A percentile compares a stretch with the other conserved stretches of the same genome.
phyloP scores from a whole-genome alignment of 163 green algal genomes.

The Volvox carteri region DNA sequence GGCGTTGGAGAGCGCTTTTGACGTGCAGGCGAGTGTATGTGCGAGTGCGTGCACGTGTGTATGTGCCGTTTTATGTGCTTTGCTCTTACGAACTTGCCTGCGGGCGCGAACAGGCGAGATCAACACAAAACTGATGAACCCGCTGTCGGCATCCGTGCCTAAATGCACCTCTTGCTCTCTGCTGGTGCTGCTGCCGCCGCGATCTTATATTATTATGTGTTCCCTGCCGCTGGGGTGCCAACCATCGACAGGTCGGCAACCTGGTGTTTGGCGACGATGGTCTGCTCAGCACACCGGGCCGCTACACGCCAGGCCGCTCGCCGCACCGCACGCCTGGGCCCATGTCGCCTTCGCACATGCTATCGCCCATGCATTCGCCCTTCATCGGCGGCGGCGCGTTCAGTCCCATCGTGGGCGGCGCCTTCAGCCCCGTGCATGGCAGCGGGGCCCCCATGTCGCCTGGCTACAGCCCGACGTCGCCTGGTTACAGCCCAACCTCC shows the following conservation, averaged over 20 bases:
- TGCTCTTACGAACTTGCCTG: no score
- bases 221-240: no score
- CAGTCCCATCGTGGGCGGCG: conserved; percentile 62
- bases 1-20: conserved; percentile 89
- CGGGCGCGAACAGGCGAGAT: no score
- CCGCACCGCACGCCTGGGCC: conserved; percentile 76
- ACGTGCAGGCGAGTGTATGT: conserved; percentile 69
- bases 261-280: conserved; percentile 49
- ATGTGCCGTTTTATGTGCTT: no score
- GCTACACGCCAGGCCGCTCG: conserved; percentile 74
- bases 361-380: conserved; percentile 71
- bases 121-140: no score
- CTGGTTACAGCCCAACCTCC: conserved; percentile 71
- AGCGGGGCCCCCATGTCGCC: conserved; percentile 77
- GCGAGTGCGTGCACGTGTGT: background rate
- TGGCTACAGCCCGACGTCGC: conserved; percentile 77
- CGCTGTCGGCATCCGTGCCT: no score
- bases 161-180: no score
- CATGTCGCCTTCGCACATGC: conserved; percentile 76
- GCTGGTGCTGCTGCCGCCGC: no score
- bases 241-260: conserved; percentile 60
- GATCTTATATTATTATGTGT: no score
- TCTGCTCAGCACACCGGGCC: conserved; percentile 71
- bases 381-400: conserved; percentile 64
- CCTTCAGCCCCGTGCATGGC: conserved; percentile 77